Base-by-base conservation (phyloP, 495 filamentous ascomycete genomes). In the Aspergillus homomorphus region DNA sequence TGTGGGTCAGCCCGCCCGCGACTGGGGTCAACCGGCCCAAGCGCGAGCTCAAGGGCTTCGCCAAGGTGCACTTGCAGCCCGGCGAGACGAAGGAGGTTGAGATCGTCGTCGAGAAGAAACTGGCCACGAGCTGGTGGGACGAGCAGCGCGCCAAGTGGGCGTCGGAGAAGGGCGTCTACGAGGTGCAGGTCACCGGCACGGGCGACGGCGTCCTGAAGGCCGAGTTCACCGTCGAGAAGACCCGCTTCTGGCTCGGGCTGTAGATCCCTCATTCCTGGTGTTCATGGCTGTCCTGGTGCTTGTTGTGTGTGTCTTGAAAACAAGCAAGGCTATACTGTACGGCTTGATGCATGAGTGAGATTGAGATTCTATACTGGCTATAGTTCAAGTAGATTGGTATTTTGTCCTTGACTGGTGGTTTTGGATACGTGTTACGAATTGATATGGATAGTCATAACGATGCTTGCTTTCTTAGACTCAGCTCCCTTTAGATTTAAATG, bases 121-220 rank as follows among this genome's bases (percentile, higher is more conserved):
- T 86, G 23, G 85, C 89, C 0, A 85, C 88, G 1, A 89, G 90
- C 53, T 95, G 90, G 77, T 95, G 85, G 73, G 90, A 95, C 61
- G 87, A 89, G 59, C 76, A 82, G 30, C 70, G 86, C 14, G 72
- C 76, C 28, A 81, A 79, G 28, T 96, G 91, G 90, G 83, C 90
- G 23, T 87, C 85, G 0, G 91, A 94, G 71, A 84, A 89, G 73
- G 91, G 90, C 0, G 68, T 60, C 16, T 96, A 91, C 66, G 72
- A 82, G 48, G 84, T 89, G 12, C 60, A 86, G 56, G 80, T 93
- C 54, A 83, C 78, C 16, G 87, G 85, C 38, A 81, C 75, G 20
- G 73, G 73, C 0, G 66, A 68, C 1, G 77, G 68, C 4, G 65
- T 70, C 20, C 62, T 85, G 16, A 77, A 57, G 59, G 75, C 67